A percentile compares a stretch with the other conserved stretches of the same genome.
phyloP scores from a whole-genome alignment of 2,329 filamentous ascomycete genomes.

The Colletotrichum lupini region DNA sequence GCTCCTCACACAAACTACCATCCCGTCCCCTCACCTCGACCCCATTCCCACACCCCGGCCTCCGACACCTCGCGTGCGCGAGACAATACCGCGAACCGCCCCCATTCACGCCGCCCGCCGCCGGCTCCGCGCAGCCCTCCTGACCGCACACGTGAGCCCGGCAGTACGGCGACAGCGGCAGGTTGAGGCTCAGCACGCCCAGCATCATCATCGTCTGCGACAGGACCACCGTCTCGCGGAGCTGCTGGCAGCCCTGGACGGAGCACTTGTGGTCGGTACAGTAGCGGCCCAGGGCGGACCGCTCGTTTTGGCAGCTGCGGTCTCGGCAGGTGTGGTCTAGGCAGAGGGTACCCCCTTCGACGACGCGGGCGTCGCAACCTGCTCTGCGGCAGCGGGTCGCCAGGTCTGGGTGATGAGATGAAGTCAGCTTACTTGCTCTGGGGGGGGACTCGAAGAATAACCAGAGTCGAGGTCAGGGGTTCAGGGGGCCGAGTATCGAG shows the following conservation, averaged over 20 bases:
- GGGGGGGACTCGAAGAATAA: background rate
- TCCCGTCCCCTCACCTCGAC: conserved; percentile 17
- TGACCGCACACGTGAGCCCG: conserved; percentile 26
- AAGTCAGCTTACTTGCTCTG: background rate
- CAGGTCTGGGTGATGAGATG: conserved; percentile 1
- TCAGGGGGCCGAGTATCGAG: background rate
- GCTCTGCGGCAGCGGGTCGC: conserved; percentile 12
- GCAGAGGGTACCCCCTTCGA: conserved; percentile 33
- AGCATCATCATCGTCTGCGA: background rate
- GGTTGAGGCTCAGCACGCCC: background rate
- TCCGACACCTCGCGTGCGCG: conserved; percentile 23
- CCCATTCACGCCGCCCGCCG: background rate
- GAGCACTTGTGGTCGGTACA: conserved; percentile 42
- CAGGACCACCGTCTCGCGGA: background rate
- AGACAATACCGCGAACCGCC: conserved; percentile 11
- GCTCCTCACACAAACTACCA: conserved; percentile 22
- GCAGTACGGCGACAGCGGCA: conserved; percentile 27
- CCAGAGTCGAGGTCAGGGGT: no score
- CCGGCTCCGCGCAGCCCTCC: conserved; percentile 10
- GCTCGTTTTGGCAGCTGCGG: conserved; percentile 36
- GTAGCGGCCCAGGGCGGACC: conserved; percentile 26
- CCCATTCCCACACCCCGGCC: conserved; percentile 12
- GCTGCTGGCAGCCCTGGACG: conserved; percentile 36
- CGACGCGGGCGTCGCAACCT: conserved; percentile 23
- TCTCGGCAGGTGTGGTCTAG: conserved; percentile 40